phyloP scores from a whole-genome alignment of 345 rosid genomes.

The Geranium rotundifolium region DNA sequence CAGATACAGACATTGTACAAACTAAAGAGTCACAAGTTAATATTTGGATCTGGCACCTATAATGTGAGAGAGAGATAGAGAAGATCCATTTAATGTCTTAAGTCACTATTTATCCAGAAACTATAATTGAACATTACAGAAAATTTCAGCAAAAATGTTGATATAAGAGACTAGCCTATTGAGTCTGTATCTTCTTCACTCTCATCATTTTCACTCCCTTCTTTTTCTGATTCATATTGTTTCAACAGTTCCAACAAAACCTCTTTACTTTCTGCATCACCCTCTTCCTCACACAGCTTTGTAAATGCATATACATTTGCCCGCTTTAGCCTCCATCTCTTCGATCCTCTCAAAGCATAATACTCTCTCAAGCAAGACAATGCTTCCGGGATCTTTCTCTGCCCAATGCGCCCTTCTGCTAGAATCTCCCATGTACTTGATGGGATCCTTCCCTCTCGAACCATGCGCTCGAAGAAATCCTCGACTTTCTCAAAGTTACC shows the following conservation, averaged over 20 bases:
- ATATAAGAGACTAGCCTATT: too few relatives aligned
- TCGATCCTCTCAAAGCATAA: slow-evolving; percentile 37
- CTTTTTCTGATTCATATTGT: slow-evolving; percentile 10
- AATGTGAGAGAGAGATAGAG: too few relatives aligned
- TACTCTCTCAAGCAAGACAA: slow-evolving; percentile 55
- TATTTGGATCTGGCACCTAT: too few relatives aligned
- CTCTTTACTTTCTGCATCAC: slow-evolving; percentile 38
- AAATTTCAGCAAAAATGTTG: too few relatives aligned
- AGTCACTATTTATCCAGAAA: too few relatives aligned
- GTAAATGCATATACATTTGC: slow-evolving; percentile 35
- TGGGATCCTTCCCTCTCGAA: slow-evolving; percentile 59
- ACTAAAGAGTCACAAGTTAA: too few relatives aligned
- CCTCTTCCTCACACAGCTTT: slow-evolving; percentile 56
- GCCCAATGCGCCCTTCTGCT: slow-evolving; percentile 54
- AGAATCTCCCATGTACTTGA: slow-evolving; percentile 80
- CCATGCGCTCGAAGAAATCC: slow-evolving; percentile 44
- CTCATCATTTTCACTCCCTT: too few relatives aligned
- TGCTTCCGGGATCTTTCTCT: slow-evolving; percentile 42
- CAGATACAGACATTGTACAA: too few relatives aligned
- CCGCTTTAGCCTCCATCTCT: slow-evolving; percentile 68
- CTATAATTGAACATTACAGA: too few relatives aligned
- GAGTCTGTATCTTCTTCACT: too few relatives aligned
- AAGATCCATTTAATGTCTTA: too few relatives aligned
- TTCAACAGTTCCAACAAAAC: slow-evolving; percentile 37
- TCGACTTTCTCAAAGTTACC: slow-evolving; percentile 53